Evolutionary conservation across 1,284 basidiomycete species (phyloP).

Genomic region (Trametes pubescens): DNA sequence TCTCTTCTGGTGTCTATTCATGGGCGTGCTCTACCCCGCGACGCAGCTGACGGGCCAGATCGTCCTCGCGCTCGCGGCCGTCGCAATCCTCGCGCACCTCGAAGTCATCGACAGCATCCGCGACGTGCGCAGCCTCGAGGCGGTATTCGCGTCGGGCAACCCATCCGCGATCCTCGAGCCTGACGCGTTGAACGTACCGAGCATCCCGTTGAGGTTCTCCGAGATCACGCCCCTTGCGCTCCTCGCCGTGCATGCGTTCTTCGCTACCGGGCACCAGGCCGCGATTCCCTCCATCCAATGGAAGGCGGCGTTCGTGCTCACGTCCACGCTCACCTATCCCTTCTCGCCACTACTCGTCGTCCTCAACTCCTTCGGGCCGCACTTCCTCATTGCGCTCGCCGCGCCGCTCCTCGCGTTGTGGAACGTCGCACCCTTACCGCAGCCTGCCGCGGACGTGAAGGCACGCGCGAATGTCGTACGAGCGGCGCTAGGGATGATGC

Average conservation of each 20-base stretch:
- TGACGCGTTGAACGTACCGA: slow-evolving; percentile 38
- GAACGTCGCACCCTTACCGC: slow-evolving; percentile 79
- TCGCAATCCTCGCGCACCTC: slow-evolving; percentile 76
- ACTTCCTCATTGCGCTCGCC: slow-evolving; percentile 71
- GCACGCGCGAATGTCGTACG: slow-evolving; percentile 51
- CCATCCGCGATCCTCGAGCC: slow-evolving; percentile 53
- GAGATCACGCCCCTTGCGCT: slow-evolving; percentile 80
- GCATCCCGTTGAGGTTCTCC: slow-evolving; percentile 60
- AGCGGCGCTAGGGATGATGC: slow-evolving; percentile 68
- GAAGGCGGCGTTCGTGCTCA: slow-evolving; percentile 90
- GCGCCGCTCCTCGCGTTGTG: slow-evolving; percentile 84
- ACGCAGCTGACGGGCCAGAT: slow-evolving; percentile 88
- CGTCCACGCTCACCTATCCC: slow-evolving; percentile 73
- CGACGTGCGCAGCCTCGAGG: slow-evolving; percentile 70
- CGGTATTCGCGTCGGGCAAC: slow-evolving; percentile 54
- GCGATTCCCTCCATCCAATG: slow-evolving; percentile 93
- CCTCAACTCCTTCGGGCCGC: slow-evolving; percentile 83
- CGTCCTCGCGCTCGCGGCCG: slow-evolving; percentile 66
- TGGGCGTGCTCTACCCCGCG: slow-evolving; percentile 72
- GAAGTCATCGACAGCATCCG: slow-evolving; percentile 84
- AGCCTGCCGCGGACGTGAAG: slow-evolving; percentile 38
- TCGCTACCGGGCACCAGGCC: slow-evolving; percentile 92
- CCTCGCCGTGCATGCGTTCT: slow-evolving; percentile 82
- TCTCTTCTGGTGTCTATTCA: slow-evolving; percentile 77
- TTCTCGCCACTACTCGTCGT: slow-evolving; percentile 82